Evolutionary conservation across 2,329 filamentous ascomycete species (phyloP).

Genomic region (Cryphonectria japonica): DNA sequence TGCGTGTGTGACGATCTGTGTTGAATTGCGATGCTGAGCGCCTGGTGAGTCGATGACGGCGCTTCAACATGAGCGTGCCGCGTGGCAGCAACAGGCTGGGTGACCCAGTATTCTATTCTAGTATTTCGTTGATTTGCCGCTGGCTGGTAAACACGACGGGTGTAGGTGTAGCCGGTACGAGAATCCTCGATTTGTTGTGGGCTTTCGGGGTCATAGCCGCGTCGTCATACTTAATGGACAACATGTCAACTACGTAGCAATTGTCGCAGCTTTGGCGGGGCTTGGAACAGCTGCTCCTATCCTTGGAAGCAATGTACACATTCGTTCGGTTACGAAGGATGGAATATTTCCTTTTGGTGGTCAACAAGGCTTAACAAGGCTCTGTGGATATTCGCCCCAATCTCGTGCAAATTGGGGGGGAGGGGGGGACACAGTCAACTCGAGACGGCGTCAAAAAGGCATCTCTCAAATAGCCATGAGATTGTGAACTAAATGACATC

Average conservation of each 20-base stretch:
- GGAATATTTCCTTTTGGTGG: neutral
- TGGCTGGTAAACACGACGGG: neutral
- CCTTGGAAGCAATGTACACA: neutral
- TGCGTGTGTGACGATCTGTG: neutral
- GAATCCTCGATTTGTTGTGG: neutral
- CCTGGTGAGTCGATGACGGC: neutral
- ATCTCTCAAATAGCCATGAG: neutral
- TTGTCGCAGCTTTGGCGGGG: neutral
- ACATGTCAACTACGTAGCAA: neutral
- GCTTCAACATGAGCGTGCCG: neutral
- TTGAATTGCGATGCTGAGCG: neutral
- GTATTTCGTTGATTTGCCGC: neutral
- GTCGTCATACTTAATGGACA: neutral
- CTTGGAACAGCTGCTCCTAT: neutral
- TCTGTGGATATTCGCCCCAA: neutral
- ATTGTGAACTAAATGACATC: neutral
- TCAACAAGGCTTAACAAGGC: neutral
- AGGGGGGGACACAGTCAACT: neutral
- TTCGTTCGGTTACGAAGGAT: neutral
- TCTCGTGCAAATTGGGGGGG: neutral
- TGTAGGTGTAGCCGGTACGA: neutral
- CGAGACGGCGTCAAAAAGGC: neutral
- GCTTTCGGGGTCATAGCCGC: neutral
- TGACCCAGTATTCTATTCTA: neutral
- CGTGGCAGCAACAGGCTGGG: neutral